phyloP scores from a whole-genome alignment of 1,139 yeast genomes.

The Hemisphaericaspora xylanilytica region DNA sequence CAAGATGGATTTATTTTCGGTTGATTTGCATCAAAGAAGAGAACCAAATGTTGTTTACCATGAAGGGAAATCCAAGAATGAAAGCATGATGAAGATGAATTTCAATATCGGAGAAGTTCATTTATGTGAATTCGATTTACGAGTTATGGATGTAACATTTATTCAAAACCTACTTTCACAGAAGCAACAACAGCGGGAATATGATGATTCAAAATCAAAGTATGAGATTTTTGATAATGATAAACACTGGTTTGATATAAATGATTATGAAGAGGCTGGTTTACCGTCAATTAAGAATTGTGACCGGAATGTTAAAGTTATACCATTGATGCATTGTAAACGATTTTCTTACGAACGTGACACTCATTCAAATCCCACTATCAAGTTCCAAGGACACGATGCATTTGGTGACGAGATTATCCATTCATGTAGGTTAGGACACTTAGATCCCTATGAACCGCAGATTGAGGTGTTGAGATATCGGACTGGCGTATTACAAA shows the following conservation, averaged over 20 bases:
- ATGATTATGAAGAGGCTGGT: slow-evolving; percentile 43
- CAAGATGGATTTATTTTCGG: slow-evolving; percentile 38
- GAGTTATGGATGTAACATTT: slow-evolving; percentile 34
- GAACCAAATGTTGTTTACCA: slow-evolving; percentile 35
- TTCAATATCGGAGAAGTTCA: slow-evolving; percentile 45
- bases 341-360: slow-evolving; percentile 41
- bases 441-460: slow-evolving; percentile 27
- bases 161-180: slow-evolving; percentile 27
- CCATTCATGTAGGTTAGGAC: slow-evolving; percentile 31
- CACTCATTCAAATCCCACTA: slow-evolving; percentile 23
- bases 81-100: slow-evolving; percentile 41
- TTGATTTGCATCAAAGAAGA: slow-evolving; percentile 48
- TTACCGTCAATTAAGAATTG: slow-evolving; percentile 25
- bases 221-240: slow-evolving; percentile 35
- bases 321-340: slow-evolving; percentile 38
- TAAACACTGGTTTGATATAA: slow-evolving; percentile 40
- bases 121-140: slow-evolving; percentile 39
- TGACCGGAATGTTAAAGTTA: slow-evolving; percentile 23
- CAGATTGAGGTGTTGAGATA: slow-evolving; percentile 26
- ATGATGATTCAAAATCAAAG: slow-evolving; percentile 17
- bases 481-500: slow-evolving; percentile 29
- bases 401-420: slow-evolving; percentile 29
- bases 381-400: slow-evolving; percentile 7
- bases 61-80: slow-evolving; percentile 30
- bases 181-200: slow-evolving; percentile 5